Evolutionary conservation across 2,329 filamentous ascomycete species (phyloP), one percentile per base, ranked within the genome.

Genomic region (Geoglossum cookeanum): DNA sequence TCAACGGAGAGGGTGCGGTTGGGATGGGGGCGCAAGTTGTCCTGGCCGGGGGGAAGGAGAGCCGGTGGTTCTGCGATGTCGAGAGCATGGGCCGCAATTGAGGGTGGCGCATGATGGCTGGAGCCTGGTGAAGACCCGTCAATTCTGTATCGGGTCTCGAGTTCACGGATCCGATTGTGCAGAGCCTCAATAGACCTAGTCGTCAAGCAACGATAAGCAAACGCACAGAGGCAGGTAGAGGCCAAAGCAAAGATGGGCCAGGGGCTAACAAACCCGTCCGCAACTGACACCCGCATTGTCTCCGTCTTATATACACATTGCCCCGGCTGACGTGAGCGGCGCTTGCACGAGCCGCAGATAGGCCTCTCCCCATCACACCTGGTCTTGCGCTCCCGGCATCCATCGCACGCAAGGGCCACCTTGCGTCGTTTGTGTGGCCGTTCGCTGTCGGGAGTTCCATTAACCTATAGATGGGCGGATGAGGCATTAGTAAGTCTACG

Each of bases 391-490:
- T 48, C 54, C 3, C 54, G 54, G 22, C 54, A 55, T 9, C 44
- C 54, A n/a, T 55, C 54, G 44, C 54, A 55, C 32, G 54, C 54
- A 7, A 55, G 54, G 11, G 54, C 54, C 7, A 55, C 44, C 35
- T 55, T 55, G 29, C 37, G 37, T 45, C 54, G 54, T 55, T 55
- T 55, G 6, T 44, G 37, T 2, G 54, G 54, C 9, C 54, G 54
- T 39, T 48, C 44, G 7, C 15, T 45, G n/a, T 45, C 49, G 30
- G 15, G 13, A 7, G 30, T 17, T 15, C 30, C 49, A 17, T 53
- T 53, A 3, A 22, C 29, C 49, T 53, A 17, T 15, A 11, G 30
- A 37, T 8, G n/a, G n/a, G n/a, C n/a, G n/a, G 29, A 4, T 11
- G 11, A 52, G 48, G 30, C 30, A n/a, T 53, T 37, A 53, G 49